phyloP scores from a whole-genome alignment of 306 rosid genomes.

The Citrullus colocynthis region DNA sequence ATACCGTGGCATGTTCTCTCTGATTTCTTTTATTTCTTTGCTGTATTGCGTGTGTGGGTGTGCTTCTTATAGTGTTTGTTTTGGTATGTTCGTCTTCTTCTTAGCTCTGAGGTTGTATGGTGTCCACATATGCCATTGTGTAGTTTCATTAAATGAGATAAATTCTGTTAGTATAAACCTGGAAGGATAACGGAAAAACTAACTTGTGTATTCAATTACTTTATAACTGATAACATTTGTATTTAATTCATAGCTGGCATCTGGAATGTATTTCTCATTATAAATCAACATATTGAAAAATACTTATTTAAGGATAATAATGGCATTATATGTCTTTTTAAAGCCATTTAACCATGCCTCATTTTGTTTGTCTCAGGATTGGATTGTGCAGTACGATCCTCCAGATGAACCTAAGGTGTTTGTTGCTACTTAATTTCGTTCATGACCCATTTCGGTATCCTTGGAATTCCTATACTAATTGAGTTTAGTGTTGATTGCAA shows the following conservation, averaged over 20 bases:
- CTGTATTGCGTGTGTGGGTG: background rate
- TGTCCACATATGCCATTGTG: no score
- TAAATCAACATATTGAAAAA: no score
- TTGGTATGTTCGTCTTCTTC: background rate
- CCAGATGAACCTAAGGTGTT: slow-evolving; percentile 94
- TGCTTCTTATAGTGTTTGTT: background rate
- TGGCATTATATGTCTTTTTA: background rate
- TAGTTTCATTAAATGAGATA: background rate
- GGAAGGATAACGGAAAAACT: background rate
- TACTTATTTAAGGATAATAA: no score
- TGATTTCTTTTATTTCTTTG: background rate
- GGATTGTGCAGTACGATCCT: slow-evolving; percentile 99
- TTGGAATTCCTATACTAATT: background rate
- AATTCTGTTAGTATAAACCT: background rate
- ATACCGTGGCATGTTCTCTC: background rate
- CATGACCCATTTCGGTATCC: background rate
- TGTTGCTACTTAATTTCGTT: background rate
- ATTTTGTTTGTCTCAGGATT: slow-evolving; percentile 49
- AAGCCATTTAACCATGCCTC: background rate
- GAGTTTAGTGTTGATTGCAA: slow-evolving; percentile 7
- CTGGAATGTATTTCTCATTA: background rate
- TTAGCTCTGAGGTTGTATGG: no score
- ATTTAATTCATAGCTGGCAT: background rate
- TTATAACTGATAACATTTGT: background rate
- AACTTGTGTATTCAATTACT: background rate